A percentile compares a stretch with the other conserved stretches of the same genome.
Conservation (phyloP, 1,284 basidiomycete species). For the Ceratobasidium sp. region DNA sequence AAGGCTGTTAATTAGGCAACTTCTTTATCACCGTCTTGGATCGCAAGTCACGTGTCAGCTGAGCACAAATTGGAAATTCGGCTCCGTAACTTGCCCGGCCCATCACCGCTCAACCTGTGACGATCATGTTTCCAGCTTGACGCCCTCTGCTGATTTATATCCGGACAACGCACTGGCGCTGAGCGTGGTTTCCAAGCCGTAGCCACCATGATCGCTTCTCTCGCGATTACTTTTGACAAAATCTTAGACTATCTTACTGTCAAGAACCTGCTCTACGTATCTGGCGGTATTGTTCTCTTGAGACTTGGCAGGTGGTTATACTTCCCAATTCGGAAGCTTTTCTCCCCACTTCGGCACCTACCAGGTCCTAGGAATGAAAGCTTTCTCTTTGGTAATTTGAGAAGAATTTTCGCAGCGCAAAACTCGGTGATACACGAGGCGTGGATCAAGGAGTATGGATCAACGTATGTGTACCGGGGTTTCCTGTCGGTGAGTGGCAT, state of each 20-base stretch:
- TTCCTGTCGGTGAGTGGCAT: slow-evolving; percentile 48
- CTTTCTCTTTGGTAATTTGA: slow-evolving; percentile 67
- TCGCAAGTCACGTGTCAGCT: no score
- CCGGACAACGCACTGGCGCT: background rate
- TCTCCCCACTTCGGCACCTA: slow-evolving; percentile 62
- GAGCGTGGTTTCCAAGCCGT: background rate
- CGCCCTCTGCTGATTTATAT: background rate
- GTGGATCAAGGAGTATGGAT: slow-evolving; percentile 70
- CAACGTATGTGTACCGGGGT: slow-evolving; percentile 47
- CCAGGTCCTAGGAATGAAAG: slow-evolving; percentile 66
- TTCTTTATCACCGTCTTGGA: no score
- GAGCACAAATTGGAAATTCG: no score
- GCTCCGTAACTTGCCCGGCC: background rate
- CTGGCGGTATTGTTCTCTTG: slow-evolving; percentile 47
- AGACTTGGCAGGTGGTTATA: slow-evolving; percentile 1
- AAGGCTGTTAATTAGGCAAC: no score
- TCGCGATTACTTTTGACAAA: slow-evolving; percentile 24
- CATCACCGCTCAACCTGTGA: background rate
- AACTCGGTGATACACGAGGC: slow-evolving; percentile 63
- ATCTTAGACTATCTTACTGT: slow-evolving; percentile 16
- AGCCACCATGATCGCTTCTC: background rate
- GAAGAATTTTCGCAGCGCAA: slow-evolving; percentile 59
- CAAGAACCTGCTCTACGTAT: slow-evolving; percentile 17
- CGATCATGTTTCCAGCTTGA: background rate
- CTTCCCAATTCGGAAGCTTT: slow-evolving; percentile 48